Evolutionary conservation across 371 early-diverging fungal genomes (phyloP).

Genomic region (Mortierella sp.): DNA sequence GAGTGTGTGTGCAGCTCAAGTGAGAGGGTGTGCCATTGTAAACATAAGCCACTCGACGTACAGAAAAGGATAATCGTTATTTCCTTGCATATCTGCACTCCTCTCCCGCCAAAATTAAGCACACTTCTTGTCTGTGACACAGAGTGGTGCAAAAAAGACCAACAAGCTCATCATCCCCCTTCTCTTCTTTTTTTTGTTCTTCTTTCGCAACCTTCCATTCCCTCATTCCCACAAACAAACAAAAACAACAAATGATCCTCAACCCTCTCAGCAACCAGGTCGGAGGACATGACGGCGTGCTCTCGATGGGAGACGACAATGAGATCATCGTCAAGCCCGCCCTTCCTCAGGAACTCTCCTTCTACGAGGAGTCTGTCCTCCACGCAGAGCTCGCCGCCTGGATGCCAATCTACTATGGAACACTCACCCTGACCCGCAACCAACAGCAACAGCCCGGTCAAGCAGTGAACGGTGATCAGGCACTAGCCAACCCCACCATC

Average conservation of each 20-base stretch:
- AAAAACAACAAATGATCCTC: slow-evolving; percentile 36
- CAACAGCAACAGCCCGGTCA: slow-evolving; percentile 12
- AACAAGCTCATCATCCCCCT: background rate
- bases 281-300: slow-evolving; percentile 76
- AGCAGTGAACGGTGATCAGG: background rate
- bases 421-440: slow-evolving; percentile 61
- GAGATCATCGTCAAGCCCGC: slow-evolving; percentile 78
- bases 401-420: slow-evolving; percentile 80
- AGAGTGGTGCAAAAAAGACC: background rate
- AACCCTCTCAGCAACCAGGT: slow-evolving; percentile 68
- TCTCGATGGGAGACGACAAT: slow-evolving; percentile 64
- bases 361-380: slow-evolving; percentile 72
- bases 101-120: too few species aligned
- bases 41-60: background rate
- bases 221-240: background rate
- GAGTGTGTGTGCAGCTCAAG: background rate
- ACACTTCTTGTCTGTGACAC: too few species aligned
- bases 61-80: background rate
- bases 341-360: slow-evolving; percentile 65
- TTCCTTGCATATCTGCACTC: background rate
- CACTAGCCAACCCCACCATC: slow-evolving; percentile 24
- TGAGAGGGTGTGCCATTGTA: background rate
- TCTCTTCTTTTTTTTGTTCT: background rate
- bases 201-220: background rate
- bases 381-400: slow-evolving; percentile 71